Evolutionary conservation across 345 rosid species (phyloP), one percentile per base, ranked within the genome.

Genomic region (Lepidium sativum): DNA sequence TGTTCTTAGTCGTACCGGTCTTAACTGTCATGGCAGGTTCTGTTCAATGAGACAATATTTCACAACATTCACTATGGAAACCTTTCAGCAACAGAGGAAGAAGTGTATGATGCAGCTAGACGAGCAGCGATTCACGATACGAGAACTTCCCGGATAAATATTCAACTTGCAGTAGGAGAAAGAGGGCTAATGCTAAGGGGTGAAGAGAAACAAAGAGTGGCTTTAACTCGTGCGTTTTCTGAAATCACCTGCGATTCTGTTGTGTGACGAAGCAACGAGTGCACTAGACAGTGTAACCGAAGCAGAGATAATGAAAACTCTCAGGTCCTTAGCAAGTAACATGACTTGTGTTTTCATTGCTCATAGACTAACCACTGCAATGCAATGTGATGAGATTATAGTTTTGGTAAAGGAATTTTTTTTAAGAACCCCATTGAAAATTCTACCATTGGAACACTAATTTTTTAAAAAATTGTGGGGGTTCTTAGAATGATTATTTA

Each of bases 341-440:
- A 83, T 95, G 45, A 94, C 99, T 59, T 85, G 96, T 38, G 67
- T 94, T 53, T 94, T 94, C 75, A 76, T 90, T 50, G 97, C 97
- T 15, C 99, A 88, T 73, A 86, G 96, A 77, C 87, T 94, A 21
- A 90, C 99, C 34, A 94, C 99, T 67, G 99, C 97, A 40, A 94
- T 94, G 99, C 97, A 88, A 38, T 94, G 95, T 47, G 97, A 94
- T 75, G 96, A 88, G 95, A 94, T 94, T n/a, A 77, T 94, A 33
- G 97, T 94, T 27, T 57, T 94, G 78, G 97, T n/a, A n/a, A n/a
- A n/a, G n/a, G n/a, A n/a, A n/a, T n/a, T n/a, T n/a, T n/a, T n/a
- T n/a, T n/a, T n/a, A n/a, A n/a, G n/a, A n/a, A n/a, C n/a, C n/a
- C n/a, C n/a, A n/a, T n/a, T n/a, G n/a, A n/a, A n/a, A n/a, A n/a